Conservation (phyloP, 306 rosid genomes). For the Glycine tomentella region DNA sequence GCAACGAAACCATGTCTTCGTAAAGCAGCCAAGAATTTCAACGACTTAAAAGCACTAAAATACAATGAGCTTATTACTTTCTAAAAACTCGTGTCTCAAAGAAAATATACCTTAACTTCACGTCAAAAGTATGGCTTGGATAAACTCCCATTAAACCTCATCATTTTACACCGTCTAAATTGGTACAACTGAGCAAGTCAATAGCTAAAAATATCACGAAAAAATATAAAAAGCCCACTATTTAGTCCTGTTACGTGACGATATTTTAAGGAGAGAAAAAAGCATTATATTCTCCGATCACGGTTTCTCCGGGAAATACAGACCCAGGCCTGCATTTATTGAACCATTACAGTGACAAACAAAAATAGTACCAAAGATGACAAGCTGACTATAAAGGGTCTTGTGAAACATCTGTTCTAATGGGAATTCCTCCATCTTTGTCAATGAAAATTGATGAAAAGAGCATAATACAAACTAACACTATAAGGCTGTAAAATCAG, state of each 20-base stretch:
- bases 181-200: constrained; percentile 32
- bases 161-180: neutral
- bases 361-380: constrained; percentile 16
- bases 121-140: constrained; percentile 22
- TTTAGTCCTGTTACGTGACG: constrained; percentile 1
- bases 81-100: neutral
- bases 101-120: neutral
- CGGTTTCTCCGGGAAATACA: constrained; percentile 2
- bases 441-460: constrained; percentile 33
- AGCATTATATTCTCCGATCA: neutral
- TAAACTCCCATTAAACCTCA: constrained; percentile 1
- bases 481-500: constrained; percentile 42
- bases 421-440: constrained; percentile 12
- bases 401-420: constrained; percentile 33
- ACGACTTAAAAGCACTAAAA: constrained; percentile 9
- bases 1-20: neutral
- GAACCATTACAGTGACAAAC: constrained; percentile 18
- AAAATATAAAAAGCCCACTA: neutral
- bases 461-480: constrained; percentile 44
- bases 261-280: neutral
- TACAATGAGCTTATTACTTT: neutral
- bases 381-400: constrained; percentile 23
- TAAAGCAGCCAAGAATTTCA: constrained; percentile 8
- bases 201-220: neutral
- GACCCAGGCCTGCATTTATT: constrained; percentile 7